Percentiles rank a stretch among this genome's conserved stretches.
phyloP scores from a whole-genome alignment of 352 stramenopile genomes.

The Phytophthora rubi region DNA sequence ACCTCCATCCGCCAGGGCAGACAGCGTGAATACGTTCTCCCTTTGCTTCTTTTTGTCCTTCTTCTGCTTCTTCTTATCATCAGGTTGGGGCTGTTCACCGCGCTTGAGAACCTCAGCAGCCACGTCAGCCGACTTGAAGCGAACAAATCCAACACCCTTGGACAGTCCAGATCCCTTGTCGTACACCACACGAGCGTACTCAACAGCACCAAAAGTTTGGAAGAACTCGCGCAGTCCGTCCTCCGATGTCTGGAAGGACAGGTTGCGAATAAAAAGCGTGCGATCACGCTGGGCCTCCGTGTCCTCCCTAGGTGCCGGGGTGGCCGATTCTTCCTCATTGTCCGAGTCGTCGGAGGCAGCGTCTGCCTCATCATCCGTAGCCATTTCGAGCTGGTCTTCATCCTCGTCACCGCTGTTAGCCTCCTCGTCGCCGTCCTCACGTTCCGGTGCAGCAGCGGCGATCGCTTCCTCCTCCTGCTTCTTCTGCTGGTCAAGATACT shows the following conservation, averaged over 20 bases:
- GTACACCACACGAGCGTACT: constrained; percentile 85
- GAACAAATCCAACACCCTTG: constrained; percentile 87
- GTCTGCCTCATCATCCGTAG: constrained; percentile 48
- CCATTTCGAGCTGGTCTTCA: constrained; percentile 60
- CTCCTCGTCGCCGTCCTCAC: constrained; percentile 42
- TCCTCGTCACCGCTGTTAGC: constrained; percentile 50
- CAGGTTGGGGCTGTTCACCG: constrained; percentile 45
- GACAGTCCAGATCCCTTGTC: constrained; percentile 82
- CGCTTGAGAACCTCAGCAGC: constrained; percentile 66
- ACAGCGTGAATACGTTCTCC: constrained; percentile 68
- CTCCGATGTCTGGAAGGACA: constrained; percentile 87
- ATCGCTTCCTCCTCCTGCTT: constrained; percentile 52
- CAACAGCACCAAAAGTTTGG: constrained; percentile 68
- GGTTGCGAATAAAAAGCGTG: constrained; percentile 86
- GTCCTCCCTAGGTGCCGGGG: constrained; percentile 49
- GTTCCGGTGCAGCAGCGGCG: constrained; percentile 23
- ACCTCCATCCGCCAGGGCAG: constrained; percentile 65
- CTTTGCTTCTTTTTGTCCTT: constrained; percentile 65
- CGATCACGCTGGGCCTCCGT: constrained; percentile 80
- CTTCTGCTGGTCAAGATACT: constrained; percentile 81
- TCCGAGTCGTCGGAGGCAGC: constrained; percentile 37
- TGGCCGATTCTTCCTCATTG: constrained; percentile 34
- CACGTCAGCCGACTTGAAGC: constrained; percentile 64
- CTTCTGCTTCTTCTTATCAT: constrained; percentile 61
- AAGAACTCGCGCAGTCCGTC: constrained; percentile 78